phyloP scores from a whole-genome alignment of 1,284 basidiomycete species.

The Mycosarcoma maydis region DNA sequence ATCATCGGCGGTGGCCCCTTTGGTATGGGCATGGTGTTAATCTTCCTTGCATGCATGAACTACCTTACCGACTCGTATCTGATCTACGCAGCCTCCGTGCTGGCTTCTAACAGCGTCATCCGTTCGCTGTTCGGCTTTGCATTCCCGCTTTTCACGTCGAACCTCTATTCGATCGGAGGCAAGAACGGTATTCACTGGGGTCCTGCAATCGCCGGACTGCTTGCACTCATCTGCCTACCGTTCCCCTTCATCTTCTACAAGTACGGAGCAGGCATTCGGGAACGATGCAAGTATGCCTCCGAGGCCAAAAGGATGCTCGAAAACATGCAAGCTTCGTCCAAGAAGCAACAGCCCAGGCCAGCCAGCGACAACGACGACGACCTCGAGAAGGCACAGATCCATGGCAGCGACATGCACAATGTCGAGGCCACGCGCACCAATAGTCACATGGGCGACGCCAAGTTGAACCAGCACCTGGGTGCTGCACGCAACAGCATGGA shows the following conservation, averaged over 20 bases:
- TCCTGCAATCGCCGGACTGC: slow-evolving; percentile 77
- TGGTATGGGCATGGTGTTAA: slow-evolving; percentile 69
- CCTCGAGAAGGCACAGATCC: slow-evolving; percentile 14
- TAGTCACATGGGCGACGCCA: slow-evolving; percentile 4
- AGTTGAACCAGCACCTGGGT: too few relatives aligned
- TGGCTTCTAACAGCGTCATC: slow-evolving; percentile 76
- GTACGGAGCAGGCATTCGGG: slow-evolving; percentile 69
- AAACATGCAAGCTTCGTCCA: slow-evolving; percentile 27
- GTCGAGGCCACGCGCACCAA: slow-evolving; percentile 8
- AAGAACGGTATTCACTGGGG: slow-evolving; percentile 78
- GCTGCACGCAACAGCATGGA: not conserved
- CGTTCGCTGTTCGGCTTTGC: slow-evolving; percentile 75
- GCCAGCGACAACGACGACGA: slow-evolving; percentile 9
- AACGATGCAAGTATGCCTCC: slow-evolving; percentile 67
- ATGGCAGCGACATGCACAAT: not conserved
- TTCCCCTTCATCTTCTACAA: slow-evolving; percentile 72
- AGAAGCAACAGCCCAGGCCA: not conserved
- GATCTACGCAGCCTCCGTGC: slow-evolving; percentile 70
- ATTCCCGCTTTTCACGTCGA: slow-evolving; percentile 70
- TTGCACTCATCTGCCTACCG: slow-evolving; percentile 76
- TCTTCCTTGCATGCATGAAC: slow-evolving; percentile 71
- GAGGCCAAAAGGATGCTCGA: slow-evolving; percentile 39
- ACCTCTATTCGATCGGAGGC: slow-evolving; percentile 69
- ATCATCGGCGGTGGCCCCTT: slow-evolving; percentile 49
- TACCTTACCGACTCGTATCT: slow-evolving; percentile 71